A percentile compares a stretch with the other conserved stretches of the same genome.
phyloP scores from a whole-genome alignment of 768 basidiomycete genomes.

The Cystobasidium ongulense region DNA sequence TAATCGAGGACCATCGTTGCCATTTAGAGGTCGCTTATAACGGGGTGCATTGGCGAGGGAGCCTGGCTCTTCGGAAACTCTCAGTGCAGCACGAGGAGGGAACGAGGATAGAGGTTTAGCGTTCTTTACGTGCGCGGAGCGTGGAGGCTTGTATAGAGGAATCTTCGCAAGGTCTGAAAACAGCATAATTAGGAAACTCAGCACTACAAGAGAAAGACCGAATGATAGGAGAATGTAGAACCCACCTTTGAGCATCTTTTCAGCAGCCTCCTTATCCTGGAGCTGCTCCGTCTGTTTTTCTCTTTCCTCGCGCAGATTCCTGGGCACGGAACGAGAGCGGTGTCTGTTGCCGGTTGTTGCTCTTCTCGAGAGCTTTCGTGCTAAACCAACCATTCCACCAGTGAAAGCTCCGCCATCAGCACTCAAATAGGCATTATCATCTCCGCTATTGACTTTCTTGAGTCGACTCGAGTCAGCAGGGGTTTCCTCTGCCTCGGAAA shows the following conservation, averaged over 20 bases:
- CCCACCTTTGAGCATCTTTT: constrained; percentile 20
- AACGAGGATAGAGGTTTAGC: constrained; percentile 23
- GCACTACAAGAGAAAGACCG: not conserved
- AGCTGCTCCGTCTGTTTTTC: not conserved
- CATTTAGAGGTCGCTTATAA: constrained; percentile 13
- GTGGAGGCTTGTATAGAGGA: constrained; percentile 27
- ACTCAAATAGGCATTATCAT: constrained; percentile 7
- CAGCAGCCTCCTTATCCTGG: constrained; percentile 16
- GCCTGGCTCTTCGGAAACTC: not conserved
- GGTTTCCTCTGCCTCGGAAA: not conserved
- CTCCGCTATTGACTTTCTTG: not conserved
- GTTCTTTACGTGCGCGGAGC: constrained; percentile 20
- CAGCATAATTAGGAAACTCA: not conserved
- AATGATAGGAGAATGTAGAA: not conserved
- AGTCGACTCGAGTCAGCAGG: not conserved
- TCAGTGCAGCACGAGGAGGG: constrained; percentile 23
- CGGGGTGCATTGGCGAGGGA: constrained; percentile 28
- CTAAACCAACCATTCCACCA: constrained; percentile 18
- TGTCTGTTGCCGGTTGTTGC: constrained; percentile 16
- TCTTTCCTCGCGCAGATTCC: constrained; percentile 10
- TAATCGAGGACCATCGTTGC: constrained; percentile 2
- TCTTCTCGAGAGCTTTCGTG: constrained; percentile 14
- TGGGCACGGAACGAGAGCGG: not conserved
- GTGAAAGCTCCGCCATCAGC: constrained; percentile 14
- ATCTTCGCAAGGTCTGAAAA: constrained; percentile 13